These are phyloP conservation scores for Suhomyces prunicola DNA, from an alignment of 805 yeast genomes.

Conservation along the genomic window DNA sequence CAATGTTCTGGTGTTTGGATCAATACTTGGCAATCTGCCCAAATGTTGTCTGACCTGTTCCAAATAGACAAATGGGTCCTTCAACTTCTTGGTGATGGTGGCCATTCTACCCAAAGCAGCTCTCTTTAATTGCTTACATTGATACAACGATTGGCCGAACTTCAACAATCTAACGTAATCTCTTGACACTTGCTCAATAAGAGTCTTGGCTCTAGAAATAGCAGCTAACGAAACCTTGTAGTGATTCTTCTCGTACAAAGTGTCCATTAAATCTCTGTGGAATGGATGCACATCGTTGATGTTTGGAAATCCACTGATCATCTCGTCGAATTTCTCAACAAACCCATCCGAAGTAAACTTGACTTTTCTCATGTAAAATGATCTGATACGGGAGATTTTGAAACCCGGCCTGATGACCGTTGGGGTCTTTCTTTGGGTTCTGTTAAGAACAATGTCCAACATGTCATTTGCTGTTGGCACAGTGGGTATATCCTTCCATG, in stretches of 20 bases:
- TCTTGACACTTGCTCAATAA: conserved; percentile 93
- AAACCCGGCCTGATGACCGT: conserved; percentile 98
- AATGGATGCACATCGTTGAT: conserved; percentile 97
- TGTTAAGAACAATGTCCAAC: conserved; percentile 92
- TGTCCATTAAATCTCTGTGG: conserved; percentile 97
- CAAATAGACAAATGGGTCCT: conserved; percentile 87
- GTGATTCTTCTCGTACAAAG: conserved; percentile 96
- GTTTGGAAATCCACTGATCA: conserved; percentile 88
- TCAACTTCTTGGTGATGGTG: conserved; percentile 89
- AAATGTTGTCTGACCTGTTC: conserved; percentile 99
- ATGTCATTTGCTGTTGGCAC: conserved; percentile 90
- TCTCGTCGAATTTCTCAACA: conserved; percentile 83
- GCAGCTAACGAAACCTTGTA: conserved; percentile 96
- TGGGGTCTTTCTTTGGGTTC: conserved; percentile 98
- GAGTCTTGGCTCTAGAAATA: conserved; percentile 85
- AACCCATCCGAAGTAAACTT: conserved; percentile 96
- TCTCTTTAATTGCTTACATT: conserved; percentile 96
- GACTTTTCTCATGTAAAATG: conserved; percentile 98
- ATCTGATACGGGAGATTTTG: conserved; percentile 91
- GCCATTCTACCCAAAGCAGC: conserved; percentile 99
- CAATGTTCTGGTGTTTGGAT: conserved; percentile 97
- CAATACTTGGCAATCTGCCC: conserved; percentile 96
- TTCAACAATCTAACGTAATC: conserved; percentile 92
- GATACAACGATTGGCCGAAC: conserved; percentile 96
- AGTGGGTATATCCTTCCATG: conserved; percentile 98